These are phyloP conservation scores for Chaetomium olivaceum DNA, from an alignment of 2,329 filamentous ascomycete genomes.

Conservation along the genomic window DNA sequence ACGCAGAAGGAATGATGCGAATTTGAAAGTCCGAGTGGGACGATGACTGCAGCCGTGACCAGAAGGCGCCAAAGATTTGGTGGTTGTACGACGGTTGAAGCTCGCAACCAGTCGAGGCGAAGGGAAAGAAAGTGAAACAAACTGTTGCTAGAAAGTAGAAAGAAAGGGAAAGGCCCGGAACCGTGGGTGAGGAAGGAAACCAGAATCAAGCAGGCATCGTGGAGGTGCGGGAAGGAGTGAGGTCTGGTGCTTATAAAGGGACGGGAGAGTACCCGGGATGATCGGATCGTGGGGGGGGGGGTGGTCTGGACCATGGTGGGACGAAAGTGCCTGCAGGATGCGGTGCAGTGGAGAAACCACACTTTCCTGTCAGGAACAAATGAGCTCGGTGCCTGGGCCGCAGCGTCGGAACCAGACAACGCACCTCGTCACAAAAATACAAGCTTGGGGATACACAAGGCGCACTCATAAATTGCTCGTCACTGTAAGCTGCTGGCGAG, in stretches of 20 bases:
- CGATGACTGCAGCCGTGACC: conserved; percentile 24
- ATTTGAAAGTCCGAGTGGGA: conserved; percentile 27
- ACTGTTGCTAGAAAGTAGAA: conserved; percentile 14
- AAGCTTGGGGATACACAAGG: background rate
- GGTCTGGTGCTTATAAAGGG: background rate
- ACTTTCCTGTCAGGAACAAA: background rate
- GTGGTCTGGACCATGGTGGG: conserved; percentile 16
- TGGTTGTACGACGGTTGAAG: conserved; percentile 28
- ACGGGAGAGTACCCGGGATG: conserved; percentile 12
- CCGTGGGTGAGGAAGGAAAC: conserved; percentile 19
- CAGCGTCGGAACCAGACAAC: background rate
- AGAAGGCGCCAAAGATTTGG: conserved; percentile 20
- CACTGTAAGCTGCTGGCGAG: background rate
- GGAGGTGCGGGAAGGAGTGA: conserved; percentile 1
- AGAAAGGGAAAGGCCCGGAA: conserved; percentile 24
- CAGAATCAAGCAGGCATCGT: background rate
- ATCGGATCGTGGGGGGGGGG: conserved; percentile 13
- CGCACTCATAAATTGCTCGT: background rate
- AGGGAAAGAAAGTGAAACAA: conserved; percentile 2
- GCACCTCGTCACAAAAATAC: background rate
- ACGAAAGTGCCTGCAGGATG: conserved; percentile 8
- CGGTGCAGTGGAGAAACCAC: background rate
- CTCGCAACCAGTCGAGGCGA: conserved; percentile 27
- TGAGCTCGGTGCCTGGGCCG: background rate
- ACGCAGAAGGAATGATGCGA: conserved; percentile 48